A percentile compares a stretch with the other conserved stretches of the same genome.
phyloP scores from a whole-genome alignment of 2,329 filamentous ascomycete genomes.

The Thermochaetoides dissita region DNA sequence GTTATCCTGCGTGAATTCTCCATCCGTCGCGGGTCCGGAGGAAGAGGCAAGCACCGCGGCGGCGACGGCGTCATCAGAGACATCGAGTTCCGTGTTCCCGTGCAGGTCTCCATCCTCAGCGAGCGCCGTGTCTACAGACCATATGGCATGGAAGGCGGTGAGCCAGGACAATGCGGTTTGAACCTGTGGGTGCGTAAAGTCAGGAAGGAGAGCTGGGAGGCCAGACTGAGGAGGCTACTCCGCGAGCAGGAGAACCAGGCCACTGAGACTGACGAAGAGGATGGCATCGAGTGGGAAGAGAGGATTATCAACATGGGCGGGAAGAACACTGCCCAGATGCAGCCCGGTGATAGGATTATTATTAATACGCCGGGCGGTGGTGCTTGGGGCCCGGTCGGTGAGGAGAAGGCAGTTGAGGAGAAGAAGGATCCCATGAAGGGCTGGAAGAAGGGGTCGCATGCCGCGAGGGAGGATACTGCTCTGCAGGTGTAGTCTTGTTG shows the following conservation, averaged over 20 bases:
- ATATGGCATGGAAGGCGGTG: constrained; percentile 73
- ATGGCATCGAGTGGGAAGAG: constrained; percentile 37
- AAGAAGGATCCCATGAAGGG: constrained; percentile 39
- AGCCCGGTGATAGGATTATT: constrained; percentile 63
- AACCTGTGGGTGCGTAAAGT: constrained; percentile 80
- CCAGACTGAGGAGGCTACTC: constrained; percentile 25
- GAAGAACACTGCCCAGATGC: constrained; percentile 69
- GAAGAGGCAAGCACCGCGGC: constrained; percentile 51
- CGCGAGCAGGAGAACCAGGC: constrained; percentile 14
- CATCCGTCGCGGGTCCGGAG: constrained; percentile 48
- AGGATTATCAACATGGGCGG: constrained; percentile 58
- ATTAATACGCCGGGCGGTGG: constrained; percentile 67
- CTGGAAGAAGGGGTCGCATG: constrained; percentile 44
- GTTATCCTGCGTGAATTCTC: constrained; percentile 58
- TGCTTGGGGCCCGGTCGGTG: constrained; percentile 53
- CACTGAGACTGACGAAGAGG: constrained; percentile 16
- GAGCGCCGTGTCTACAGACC: constrained; percentile 65
- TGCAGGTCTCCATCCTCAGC: constrained; percentile 66
- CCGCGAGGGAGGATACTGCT: constrained; percentile 35
- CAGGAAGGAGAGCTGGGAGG: constrained; percentile 38
- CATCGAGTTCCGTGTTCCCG: constrained; percentile 65
- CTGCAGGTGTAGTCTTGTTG: no score
- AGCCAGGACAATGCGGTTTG: constrained; percentile 61
- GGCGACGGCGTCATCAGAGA: constrained; percentile 66
- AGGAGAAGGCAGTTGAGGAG: constrained; percentile 34